phyloP scores from a whole-genome alignment of 495 filamentous ascomycete genomes.

The Platismatia glauca region DNA sequence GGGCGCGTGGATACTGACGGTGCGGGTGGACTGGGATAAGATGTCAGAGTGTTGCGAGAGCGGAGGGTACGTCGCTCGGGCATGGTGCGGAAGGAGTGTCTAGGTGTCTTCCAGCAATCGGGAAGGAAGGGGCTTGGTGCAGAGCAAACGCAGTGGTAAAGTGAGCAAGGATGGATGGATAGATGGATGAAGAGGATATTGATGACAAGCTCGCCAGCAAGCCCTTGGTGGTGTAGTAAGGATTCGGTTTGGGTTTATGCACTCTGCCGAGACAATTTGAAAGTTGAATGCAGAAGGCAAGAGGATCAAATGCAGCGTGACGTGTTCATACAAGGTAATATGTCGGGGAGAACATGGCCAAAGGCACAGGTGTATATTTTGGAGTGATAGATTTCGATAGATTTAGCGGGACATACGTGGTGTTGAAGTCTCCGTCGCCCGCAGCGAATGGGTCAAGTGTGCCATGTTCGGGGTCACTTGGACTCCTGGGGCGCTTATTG shows the following conservation, averaged over 20 bases:
- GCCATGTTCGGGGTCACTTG: constrained; percentile 26
- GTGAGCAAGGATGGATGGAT: not conserved
- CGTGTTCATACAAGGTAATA: not conserved
- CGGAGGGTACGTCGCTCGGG: constrained; percentile 43
- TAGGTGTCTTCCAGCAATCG: constrained; percentile 2
- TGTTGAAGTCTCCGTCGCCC: not conserved
- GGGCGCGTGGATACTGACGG: constrained; percentile 19
- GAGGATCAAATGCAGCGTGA: not conserved
- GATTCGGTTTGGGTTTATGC: not conserved
- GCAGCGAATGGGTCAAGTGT: not conserved
- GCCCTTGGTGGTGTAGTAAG: not conserved
- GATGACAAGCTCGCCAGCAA: not conserved
- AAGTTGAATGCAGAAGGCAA: not conserved
- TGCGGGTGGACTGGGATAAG: constrained; percentile 32
- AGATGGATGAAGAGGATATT: no score
- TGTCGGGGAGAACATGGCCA: not conserved
- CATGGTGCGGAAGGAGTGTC: constrained; percentile 29
- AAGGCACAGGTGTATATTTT: not conserved
- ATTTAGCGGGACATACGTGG: not conserved
- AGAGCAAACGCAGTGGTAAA: not conserved
- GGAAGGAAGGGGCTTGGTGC: constrained; percentile 13
- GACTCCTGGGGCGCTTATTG: constrained; percentile 35
- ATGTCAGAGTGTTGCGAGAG: constrained; percentile 36
- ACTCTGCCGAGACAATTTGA: not conserved
- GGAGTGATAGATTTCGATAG: not conserved